Evolutionary conservation across 768 basidiomycete genomes (phyloP).

Genomic region (Leccinum disarticulatum): DNA sequence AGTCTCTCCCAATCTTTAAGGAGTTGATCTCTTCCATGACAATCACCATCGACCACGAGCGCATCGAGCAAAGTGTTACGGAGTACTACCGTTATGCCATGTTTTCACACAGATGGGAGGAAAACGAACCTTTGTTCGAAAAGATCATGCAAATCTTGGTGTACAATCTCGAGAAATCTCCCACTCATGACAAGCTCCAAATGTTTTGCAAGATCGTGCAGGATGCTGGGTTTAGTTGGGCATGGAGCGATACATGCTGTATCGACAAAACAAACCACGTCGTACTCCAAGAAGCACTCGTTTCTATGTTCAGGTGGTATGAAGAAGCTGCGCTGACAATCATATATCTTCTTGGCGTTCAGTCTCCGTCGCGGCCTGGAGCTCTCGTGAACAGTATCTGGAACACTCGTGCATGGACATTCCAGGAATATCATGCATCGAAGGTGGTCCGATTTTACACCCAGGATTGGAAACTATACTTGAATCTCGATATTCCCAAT

Average conservation of each 20-base stretch:
- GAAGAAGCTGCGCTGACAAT: background rate
- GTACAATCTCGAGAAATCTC: no score
- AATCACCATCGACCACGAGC: no score
- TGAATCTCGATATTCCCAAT: background rate
- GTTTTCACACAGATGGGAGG: no score
- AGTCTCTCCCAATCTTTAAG: background rate
- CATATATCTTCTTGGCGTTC: background rate
- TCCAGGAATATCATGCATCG: background rate
- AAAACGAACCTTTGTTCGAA: no score
- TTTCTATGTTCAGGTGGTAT: background rate
- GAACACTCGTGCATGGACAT: slow-evolving; percentile 1
- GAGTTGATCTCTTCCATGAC: no score
- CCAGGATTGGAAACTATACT: background rate
- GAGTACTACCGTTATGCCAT: no score
- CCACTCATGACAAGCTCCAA: background rate
- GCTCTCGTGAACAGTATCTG: background rate
- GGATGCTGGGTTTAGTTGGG: background rate
- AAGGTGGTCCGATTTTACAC: background rate
- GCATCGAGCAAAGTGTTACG: no score
- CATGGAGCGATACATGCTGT: background rate
- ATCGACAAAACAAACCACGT: background rate
- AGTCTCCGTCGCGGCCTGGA: background rate
- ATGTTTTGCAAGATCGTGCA: background rate
- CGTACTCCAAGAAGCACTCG: background rate
- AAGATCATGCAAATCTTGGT: no score